These are phyloP conservation scores for Limnanthes douglasii DNA, from an alignment of 345 rosid species.

Conservation along the genomic window DNA sequence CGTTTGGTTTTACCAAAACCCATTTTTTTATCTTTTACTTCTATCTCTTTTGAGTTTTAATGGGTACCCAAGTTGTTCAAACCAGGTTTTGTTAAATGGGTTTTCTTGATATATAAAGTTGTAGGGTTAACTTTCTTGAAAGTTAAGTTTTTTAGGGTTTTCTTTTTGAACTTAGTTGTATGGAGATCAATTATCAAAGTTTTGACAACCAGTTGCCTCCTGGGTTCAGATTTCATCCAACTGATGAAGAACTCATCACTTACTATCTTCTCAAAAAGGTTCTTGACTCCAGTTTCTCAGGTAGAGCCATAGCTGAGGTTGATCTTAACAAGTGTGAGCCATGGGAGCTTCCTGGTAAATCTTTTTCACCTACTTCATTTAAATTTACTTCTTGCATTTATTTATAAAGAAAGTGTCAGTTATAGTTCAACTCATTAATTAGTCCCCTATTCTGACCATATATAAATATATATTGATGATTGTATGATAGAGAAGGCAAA, in stretches of 20 bases:
- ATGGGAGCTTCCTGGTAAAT: slow-evolving; percentile 89
- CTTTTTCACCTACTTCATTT: background rate
- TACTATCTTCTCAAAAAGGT: slow-evolving; percentile 75
- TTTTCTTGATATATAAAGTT: no score
- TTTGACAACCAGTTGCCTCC: slow-evolving; percentile 57
- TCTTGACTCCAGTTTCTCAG: slow-evolving; percentile 52
- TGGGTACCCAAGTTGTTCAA: no score
- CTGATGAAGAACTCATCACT: slow-evolving; percentile 92
- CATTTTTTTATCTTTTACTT: background rate
- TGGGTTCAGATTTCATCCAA: slow-evolving; percentile 89
- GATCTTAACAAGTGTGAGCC: slow-evolving; percentile 97
- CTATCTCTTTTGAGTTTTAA: background rate
- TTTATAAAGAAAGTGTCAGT: no score
- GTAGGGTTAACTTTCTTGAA: no score
- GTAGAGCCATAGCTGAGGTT: slow-evolving; percentile 72
- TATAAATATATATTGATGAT: no score
- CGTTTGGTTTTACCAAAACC: background rate
- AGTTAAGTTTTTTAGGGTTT: no score
- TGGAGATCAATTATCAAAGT: no score
- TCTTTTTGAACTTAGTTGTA: no score
- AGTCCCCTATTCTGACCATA: no score
- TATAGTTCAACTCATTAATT: no score
- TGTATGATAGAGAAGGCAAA: no score
- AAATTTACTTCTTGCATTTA: no score
- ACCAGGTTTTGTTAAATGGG: background rate